phyloP scores from a whole-genome alignment of 2,329 filamentous ascomycete species.

The Cephalotrichum gorgonifer region DNA sequence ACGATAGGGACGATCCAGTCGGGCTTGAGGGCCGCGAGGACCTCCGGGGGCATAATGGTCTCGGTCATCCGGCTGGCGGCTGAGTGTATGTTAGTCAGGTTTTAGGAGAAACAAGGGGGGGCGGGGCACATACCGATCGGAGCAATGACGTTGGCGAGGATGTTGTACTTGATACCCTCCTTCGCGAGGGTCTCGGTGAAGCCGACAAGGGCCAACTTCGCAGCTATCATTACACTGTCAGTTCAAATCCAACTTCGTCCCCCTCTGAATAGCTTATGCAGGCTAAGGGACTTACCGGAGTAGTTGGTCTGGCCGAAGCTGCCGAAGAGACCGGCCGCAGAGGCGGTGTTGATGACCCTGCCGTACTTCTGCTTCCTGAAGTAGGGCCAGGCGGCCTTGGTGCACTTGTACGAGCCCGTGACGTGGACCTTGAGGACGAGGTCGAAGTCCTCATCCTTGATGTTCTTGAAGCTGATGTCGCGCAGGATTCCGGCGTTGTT shows the following conservation, averaged over 20 bases:
- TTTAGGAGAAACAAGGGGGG: not conserved
- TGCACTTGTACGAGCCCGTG: constrained; percentile 88
- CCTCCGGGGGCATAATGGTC: constrained; percentile 90
- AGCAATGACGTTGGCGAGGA: constrained; percentile 87
- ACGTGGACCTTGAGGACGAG: constrained; percentile 88
- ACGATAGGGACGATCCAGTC: constrained; percentile 95
- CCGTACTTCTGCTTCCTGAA: constrained; percentile 99
- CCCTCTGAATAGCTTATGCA: not conserved
- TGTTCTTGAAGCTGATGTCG: constrained; percentile 97
- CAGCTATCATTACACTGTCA: constrained; percentile 39
- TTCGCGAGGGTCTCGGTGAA: constrained; percentile 98
- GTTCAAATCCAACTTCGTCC: not conserved
- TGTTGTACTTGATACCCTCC: constrained; percentile 97
- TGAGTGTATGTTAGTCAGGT: constrained; percentile 13
- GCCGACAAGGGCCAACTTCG: constrained; percentile 89
- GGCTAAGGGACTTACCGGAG: constrained; percentile 44
- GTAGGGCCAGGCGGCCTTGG: constrained; percentile 89
- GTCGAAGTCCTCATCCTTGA: constrained; percentile 96
- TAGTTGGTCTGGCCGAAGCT: constrained; percentile 96
- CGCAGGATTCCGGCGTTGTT: constrained; percentile 97
- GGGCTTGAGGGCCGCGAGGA: constrained; percentile 75
- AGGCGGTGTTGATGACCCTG: constrained; percentile 90
- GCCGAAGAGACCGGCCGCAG: constrained; percentile 90
- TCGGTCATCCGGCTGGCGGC: constrained; percentile 93
- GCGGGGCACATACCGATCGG: constrained; percentile 49